Base-by-base conservation (phyloP, 306 rosid species). In the Abrus pulchellus region DNA sequence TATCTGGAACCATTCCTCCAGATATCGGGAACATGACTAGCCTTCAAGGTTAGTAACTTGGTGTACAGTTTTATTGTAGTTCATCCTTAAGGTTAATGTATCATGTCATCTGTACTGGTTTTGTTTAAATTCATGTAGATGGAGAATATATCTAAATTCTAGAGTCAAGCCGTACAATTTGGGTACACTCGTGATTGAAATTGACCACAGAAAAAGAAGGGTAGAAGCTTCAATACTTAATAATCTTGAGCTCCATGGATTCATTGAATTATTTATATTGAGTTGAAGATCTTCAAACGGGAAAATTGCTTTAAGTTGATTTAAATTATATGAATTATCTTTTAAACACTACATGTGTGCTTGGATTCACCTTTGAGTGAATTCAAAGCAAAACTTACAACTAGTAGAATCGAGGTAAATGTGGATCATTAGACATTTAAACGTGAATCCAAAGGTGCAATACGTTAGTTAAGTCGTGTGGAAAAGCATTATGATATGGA, bases 1-100 rank as follows among this genome's bases (percentile, higher is more conserved):
- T 94, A 55, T 84, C 93, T 54, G 98, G 97, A 34, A 67, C 0
- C 33, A 90, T 94, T 78, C 97, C 98, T 33, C 44, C 72, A 7
- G 86, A 87, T 80, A 81, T 94, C 30, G 94, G 89, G 30, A 83
- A 76, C 34, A 82, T 92, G 88, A 62, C 84, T 27, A 84, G 86
- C 74, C 96, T 94, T 78, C 94, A 87, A 90, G 97, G 98, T 94
- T 65, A 20, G 20, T 20, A 20, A 20, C 20, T 20, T 20, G 59
- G 90, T 86, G 13, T 28, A 30, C 74, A 57, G 48, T 60, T 13
- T 38, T 55, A 3, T 56, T 40, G 20, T 60, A 1, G 20, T 34
- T 48, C 38, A 53, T 32, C 13, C 36, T 12, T 54, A 8, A 50
- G 47, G 40, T 43, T 74, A 28, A 30, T 9, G 61, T 7, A 48